These are phyloP conservation scores for Penicillium aurantiogriseum DNA, from an alignment of 2,329 filamentous ascomycete genomes.

Conservation along the genomic window DNA sequence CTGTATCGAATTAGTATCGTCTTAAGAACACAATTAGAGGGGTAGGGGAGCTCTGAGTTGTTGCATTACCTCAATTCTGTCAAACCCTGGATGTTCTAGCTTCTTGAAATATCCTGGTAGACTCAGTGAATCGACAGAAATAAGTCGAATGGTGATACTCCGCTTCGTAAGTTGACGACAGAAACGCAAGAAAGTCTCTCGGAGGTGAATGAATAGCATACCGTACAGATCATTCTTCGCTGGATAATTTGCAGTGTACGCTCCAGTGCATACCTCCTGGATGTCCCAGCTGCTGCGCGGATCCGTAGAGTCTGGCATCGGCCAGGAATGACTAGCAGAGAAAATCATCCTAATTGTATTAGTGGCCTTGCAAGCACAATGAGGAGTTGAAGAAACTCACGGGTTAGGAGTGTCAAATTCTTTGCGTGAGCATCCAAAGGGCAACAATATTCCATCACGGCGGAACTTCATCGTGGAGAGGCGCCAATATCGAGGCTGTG, in stretches of 20 bases:
- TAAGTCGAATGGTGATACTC: not conserved
- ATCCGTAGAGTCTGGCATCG: not conserved
- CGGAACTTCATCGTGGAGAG: not conserved
- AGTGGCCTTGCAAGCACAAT: not conserved
- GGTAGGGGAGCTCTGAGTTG: not conserved
- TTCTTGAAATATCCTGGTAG: not conserved
- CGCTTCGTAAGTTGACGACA: not conserved
- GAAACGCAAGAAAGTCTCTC: not conserved
- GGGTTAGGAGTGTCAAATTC: not conserved
- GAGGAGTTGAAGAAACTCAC: not conserved
- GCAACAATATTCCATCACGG: not conserved
- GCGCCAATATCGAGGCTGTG: not conserved
- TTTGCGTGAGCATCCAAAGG: not conserved
- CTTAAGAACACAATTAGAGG: not conserved
- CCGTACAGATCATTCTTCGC: not conserved
- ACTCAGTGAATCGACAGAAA: not conserved
- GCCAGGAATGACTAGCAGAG: not conserved
- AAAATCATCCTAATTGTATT: not conserved
- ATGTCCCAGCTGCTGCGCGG: not conserved
- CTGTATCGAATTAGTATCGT: not conserved
- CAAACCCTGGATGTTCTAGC: not conserved
- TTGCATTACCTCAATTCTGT: not conserved
- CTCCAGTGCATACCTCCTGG: not conserved
- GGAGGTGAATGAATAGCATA: not conserved
- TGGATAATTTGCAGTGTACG: not conserved